Percentiles rank a stretch among this genome's conserved stretches.
Conservation (phyloP, 192 early-diverging fungal species). For the Jimgerdemannia lactiflua region DNA sequence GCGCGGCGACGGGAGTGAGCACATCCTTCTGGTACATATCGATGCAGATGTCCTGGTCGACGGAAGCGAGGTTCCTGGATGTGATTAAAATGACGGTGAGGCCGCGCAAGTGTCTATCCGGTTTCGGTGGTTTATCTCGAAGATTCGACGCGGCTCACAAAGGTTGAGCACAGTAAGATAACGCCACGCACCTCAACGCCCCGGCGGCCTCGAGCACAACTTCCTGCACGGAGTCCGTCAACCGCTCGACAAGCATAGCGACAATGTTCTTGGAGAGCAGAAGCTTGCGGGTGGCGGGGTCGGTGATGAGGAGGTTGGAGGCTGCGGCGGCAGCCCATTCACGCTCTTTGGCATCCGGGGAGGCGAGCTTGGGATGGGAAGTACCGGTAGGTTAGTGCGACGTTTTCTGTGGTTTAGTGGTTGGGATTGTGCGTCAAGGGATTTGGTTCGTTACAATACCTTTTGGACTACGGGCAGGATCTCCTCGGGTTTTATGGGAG, state of each 20-base stretch:
- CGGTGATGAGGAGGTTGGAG: conserved; percentile 71
- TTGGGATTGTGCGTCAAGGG: not conserved
- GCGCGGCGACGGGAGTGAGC: conserved; percentile 44
- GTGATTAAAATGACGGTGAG: not conserved
- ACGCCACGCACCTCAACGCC: conserved; percentile 50
- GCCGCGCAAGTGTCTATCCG: too few species aligned
- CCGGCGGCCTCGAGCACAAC: conserved; percentile 74
- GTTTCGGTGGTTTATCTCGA: not conserved
- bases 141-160: not conserved
- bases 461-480: conserved; percentile 16
- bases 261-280: conserved; percentile 74
- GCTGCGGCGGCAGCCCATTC: conserved; percentile 89
- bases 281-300: conserved; percentile 61
- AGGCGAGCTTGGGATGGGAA: conserved; percentile 47
- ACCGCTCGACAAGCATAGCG: conserved; percentile 61
- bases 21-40: conserved; percentile 56
- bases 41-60: conserved; percentile 48
- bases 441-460: not conserved
- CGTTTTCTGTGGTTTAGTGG: not conserved
- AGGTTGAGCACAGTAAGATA: not conserved
- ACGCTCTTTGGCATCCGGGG: conserved; percentile 68
- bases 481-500: conserved; percentile 2
- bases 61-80: conserved; percentile 54
- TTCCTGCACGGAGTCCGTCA: conserved; percentile 68
- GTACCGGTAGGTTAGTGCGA: not conserved